phyloP scores from a whole-genome alignment of 2,329 filamentous ascomycete genomes.

The Aureobasidium sp. region DNA sequence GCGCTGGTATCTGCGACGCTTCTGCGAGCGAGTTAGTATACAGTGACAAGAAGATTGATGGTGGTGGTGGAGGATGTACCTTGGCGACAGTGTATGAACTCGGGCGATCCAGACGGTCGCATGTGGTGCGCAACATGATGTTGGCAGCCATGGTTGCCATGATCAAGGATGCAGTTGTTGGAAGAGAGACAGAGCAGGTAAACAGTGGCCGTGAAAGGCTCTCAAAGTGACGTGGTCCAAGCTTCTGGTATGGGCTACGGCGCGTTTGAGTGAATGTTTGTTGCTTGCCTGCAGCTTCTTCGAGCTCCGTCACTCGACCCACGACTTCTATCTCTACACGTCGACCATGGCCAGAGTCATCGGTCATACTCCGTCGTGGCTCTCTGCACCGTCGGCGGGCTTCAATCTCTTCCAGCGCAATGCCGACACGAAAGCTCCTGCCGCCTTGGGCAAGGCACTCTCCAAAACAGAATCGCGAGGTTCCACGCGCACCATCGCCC shows the following conservation, averaged over 20 bases:
- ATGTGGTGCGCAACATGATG: constrained; percentile 52
- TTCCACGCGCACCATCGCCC: constrained; percentile 59
- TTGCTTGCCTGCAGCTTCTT: not conserved
- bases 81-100: constrained; percentile 87
- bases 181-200: not conserved
- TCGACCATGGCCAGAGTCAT: constrained; percentile 72
- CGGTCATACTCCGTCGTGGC: constrained; percentile 79
- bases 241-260: not conserved
- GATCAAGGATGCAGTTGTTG: not conserved
- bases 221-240: not conserved
- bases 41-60: constrained; percentile 1
- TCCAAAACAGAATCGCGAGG: constrained; percentile 23
- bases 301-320: not conserved
- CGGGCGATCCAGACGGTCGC: constrained; percentile 86
- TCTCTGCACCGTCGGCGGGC: constrained; percentile 68
- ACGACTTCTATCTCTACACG: not conserved
- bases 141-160: not conserved
- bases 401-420: constrained; percentile 62
- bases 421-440: constrained; percentile 17
- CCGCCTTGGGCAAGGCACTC: constrained; percentile 13
- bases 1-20: constrained; percentile 53
- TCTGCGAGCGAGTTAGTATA: constrained; percentile 45
- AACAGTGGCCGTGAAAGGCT: too few relatives aligned
- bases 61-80: constrained; percentile 44
- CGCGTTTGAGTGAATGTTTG: not conserved